Evolutionary conservation across 2,329 filamentous ascomycete genomes (phyloP), one percentile per base, ranked within the genome.

Genomic region (Fusarium marasasianum): DNA sequence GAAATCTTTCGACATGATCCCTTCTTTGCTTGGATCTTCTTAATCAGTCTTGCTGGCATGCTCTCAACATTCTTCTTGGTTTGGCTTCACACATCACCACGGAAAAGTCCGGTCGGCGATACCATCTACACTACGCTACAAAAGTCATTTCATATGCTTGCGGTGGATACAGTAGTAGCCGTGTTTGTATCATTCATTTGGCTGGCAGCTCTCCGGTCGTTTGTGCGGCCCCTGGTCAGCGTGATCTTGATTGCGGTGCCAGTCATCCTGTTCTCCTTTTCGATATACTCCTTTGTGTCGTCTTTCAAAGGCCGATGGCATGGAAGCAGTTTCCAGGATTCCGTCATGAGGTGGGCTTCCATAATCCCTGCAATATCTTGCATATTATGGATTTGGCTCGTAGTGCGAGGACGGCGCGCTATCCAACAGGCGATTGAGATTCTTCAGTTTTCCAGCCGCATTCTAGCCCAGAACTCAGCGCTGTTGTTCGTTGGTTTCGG

Each of bases 61-160:
- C 90, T 98, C 78, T 93, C 96, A 18, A 96, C 95, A 2, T 97
- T 95, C 78, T 91, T 98, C 72, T 87, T 99, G 20, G 93, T 98
- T 31, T 97, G 93, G 86, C 87, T 99, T 45, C 94, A 98, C 80
- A 98, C 96, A 5, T 91, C 93, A 24, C 86, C 91, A 2, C 87
- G 87, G 62, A 93, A 93, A 79, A 88, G 89, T 68, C 92, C 92
- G 2, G 89, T 97, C 64, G 96, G 95, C 20, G 96, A 99, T 82
- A 98, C 96, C 3, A 94, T 99, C 66, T 99, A 99, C 82, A 94
- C 93, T 20, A 95, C 94, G 9, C 85, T 99, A 41, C 92, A 93
- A 76, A 91, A 91, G 57, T 98, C 95, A 1, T 96, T 97, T 79
- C 92, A 96, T 79, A 92, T 98, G 74, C 90, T 99, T 47, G 93